Evolutionary conservation across 305 asterid species (phyloP).

Genomic region (Fraxinus floribunda): DNA sequence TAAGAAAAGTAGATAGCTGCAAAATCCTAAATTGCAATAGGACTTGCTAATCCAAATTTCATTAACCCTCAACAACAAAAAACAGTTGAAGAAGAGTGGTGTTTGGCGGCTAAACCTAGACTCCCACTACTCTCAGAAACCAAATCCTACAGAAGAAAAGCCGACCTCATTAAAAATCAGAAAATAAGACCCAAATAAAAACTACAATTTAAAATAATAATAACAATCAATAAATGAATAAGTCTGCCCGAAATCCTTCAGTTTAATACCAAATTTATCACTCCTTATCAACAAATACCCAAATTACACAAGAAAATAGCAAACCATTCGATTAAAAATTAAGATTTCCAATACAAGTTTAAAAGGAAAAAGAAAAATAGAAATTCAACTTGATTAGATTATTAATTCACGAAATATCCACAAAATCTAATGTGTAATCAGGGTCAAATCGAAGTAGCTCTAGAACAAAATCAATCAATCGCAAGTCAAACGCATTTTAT

Average conservation of each 20-base stretch:
- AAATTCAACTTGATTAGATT: background rate
- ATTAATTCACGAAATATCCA: slow-evolving; percentile 21
- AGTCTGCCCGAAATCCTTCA: background rate
- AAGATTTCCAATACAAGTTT: slow-evolving; percentile 4
- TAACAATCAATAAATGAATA: too few species aligned
- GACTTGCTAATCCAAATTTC: background rate
- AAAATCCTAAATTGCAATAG: slow-evolving; percentile 1
- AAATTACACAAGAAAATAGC: background rate
- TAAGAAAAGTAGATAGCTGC: background rate
- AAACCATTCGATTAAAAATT: slow-evolving; percentile 10
- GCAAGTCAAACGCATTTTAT: slow-evolving; percentile 38
- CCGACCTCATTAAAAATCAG: background rate
- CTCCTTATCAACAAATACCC: slow-evolving; percentile 20
- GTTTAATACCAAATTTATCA: slow-evolving; percentile 27
- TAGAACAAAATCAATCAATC: slow-evolving; percentile 36
- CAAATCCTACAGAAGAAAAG: slow-evolving; percentile 2
- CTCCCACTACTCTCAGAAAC: slow-evolving; percentile 26
- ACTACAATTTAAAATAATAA: background rate
- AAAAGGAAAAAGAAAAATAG: background rate
- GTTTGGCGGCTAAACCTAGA: slow-evolving; percentile 15
- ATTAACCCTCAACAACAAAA: background rate
- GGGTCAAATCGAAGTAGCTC: slow-evolving; percentile 44
- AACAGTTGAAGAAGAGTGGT: background rate
- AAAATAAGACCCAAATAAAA: background rate
- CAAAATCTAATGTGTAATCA: slow-evolving; percentile 17